Base-by-base conservation (phyloP, 2,329 filamentous ascomycete species). In the Septoria linicola region DNA sequence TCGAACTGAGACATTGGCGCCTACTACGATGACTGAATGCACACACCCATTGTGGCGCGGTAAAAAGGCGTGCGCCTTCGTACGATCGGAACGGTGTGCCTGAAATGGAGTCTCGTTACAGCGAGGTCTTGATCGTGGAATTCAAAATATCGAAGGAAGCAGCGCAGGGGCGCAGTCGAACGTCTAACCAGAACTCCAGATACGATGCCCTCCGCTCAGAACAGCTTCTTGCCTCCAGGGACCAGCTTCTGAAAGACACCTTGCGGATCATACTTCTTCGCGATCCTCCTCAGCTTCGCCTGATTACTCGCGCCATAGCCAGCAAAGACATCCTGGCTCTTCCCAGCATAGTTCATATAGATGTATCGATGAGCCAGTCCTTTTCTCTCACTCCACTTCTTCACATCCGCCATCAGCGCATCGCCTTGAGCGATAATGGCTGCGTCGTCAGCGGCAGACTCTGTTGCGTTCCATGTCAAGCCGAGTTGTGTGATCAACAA, bases 281-380 rank as follows among this genome's bases (percentile, higher is more conserved):
- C 32, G 4, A 50, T 27, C 25, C n/a, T 23, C 14, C 37, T 35
- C 52, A 54, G 21, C 13, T 37, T 42, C 7, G 8, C 43, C 8
- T 39, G 30, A 13, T 49, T 43, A 2, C 35, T 48, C 8, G 16
- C 23, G 6, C 52, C 48, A 41, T 54, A 54, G 13, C 48, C 49
- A 8, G 25, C 31, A 14, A 51, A 25, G 3, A 51, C 48, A 32
- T 51, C 44, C 37, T 51, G 47, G 32, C 40, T 30, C 16, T 37
- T 20, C 7, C 48, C 27, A n/a, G 53, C 43, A 41, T 52, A 55
- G 23, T 52, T 55, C 53, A 49, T 20, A 39, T 52, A 55, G 4
- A 35, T 36, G 20, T 34, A 34, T 13, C 41, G 41, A 44, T 44
- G 41, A 5, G 30, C 41, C 19, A 44, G 11, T 2, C 41, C 41